phyloP scores from a whole-genome alignment of 179 eudicot genomes.

The Patellifolia procumbens region DNA sequence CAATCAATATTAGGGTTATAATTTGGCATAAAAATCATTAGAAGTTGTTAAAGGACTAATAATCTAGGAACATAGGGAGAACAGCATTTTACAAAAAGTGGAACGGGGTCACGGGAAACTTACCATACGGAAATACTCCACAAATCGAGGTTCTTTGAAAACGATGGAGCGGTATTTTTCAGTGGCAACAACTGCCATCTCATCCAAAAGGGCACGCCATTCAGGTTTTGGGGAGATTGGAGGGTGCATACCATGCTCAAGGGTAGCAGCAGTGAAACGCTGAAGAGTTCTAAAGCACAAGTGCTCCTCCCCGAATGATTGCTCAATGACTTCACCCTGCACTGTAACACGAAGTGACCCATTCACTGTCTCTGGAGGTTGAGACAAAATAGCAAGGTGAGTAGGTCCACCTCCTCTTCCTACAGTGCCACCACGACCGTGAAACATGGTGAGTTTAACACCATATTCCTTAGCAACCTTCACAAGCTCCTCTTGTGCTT shows the following conservation, averaged over 20 bases:
- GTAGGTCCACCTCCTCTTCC: constrained; percentile 99
- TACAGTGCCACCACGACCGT: constrained; percentile 95
- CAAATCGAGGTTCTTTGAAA: constrained; percentile 87
- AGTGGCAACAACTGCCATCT: constrained; percentile 73
- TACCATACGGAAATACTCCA: constrained; percentile 92
- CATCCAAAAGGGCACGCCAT: constrained; percentile 90
- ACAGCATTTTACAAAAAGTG: not conserved
- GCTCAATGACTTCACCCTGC: constrained; percentile 96
- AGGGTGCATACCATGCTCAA: constrained; percentile 95
- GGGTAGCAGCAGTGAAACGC: constrained; percentile 87
- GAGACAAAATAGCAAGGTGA: constrained; percentile 94
- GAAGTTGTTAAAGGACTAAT: not conserved
- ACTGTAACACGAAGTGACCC: constrained; percentile 94
- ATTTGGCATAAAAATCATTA: not conserved
- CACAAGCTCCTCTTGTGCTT: constrained; percentile 93
- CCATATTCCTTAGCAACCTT: constrained; percentile 79
- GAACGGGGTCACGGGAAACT: constrained; percentile 30
- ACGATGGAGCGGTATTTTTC: constrained; percentile 85
- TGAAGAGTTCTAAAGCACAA: constrained; percentile 92
- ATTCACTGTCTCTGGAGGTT: constrained; percentile 84
- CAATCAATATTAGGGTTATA: not conserved
- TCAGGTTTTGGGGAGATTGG: constrained; percentile 87
- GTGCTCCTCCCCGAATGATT: constrained; percentile 91
- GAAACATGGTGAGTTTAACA: constrained; percentile 88
- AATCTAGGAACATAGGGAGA: not conserved